A percentile compares a stretch with the other conserved stretches of the same genome.
Evolutionary conservation across 768 basidiomycete species (phyloP).

Genomic region (Boletus fagicola): DNA sequence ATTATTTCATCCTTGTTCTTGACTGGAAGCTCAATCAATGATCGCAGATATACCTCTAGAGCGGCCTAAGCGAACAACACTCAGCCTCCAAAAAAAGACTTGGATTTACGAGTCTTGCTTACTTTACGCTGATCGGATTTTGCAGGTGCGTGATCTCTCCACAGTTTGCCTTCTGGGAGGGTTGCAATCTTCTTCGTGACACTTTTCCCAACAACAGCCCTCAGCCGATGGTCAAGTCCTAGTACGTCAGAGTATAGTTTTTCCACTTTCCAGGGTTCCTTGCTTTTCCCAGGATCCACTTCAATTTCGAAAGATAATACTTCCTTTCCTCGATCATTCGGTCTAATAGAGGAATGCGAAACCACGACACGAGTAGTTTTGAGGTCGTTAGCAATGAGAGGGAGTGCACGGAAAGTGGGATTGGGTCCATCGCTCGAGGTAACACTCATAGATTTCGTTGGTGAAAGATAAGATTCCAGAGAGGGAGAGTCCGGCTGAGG

Average conservation of each 20-base stretch:
- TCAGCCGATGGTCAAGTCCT: conserved; percentile 78
- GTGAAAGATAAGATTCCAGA: conserved; percentile 31
- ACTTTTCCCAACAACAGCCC: conserved; percentile 53
- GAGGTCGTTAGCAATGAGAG: conserved; percentile 68
- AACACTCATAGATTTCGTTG: conserved; percentile 19
- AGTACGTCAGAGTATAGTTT: conserved; percentile 94
- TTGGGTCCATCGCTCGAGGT: conserved; percentile 26
- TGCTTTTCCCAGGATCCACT: conserved; percentile 69
- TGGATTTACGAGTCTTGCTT: conserved; percentile 23
- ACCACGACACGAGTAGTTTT: conserved; percentile 69
- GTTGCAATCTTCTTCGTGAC: conserved; percentile 74
- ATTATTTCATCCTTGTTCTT: conserved; percentile 89
- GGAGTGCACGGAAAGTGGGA: conserved; percentile 67
- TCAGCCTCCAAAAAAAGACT: conserved; percentile 4
- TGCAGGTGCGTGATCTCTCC: conserved; percentile 96
- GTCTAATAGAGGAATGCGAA: conserved; percentile 77
- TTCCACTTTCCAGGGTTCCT: conserved; percentile 80
- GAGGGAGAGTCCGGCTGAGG: conserved; percentile 31
- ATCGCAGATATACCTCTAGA: conserved; percentile 84
- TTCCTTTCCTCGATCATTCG: conserved; percentile 90
- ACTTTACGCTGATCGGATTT: conserved; percentile 97
- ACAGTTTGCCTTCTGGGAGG: conserved; percentile 89
- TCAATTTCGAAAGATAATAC: conserved; percentile 83
- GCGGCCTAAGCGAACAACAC: conserved; percentile 46
- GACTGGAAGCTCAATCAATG: conserved; percentile 74